Conservation (phyloP, 1,284 basidiomycete genomes). For the Moesziomyces sp. region DNA sequence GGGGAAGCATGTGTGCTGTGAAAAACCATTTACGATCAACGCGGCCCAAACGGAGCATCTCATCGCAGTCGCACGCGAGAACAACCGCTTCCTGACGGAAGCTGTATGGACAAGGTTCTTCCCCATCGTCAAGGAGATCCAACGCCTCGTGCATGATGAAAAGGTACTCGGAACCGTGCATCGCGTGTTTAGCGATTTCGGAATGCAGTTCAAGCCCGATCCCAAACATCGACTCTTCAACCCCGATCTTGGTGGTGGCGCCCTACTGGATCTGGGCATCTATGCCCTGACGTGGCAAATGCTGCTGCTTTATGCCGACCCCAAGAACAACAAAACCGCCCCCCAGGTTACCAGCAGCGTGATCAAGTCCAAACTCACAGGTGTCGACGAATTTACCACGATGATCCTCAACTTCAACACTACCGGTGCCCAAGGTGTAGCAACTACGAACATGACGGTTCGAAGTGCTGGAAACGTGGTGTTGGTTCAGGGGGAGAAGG, state of each 20-base stretch:
- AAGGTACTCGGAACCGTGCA: constrained; percentile 43
- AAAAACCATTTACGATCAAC: constrained; percentile 70
- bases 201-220: constrained; percentile 43
- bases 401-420: constrained; percentile 78
- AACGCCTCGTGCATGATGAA: constrained; percentile 47
- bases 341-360: constrained; percentile 72
- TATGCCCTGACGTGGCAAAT: constrained; percentile 64
- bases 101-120: constrained; percentile 61
- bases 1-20: constrained; percentile 78
- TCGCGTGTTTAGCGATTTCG: constrained; percentile 49
- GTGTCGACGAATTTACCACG: constrained; percentile 81
- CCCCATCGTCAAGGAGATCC: constrained; percentile 49
- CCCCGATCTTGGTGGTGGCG: constrained; percentile 84
- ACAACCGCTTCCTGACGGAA: constrained; percentile 61
- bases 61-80: constrained; percentile 75
- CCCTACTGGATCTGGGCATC: constrained; percentile 77
- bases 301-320: constrained; percentile 50
- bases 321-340: constrained; percentile 71
- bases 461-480: constrained; percentile 19
- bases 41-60: constrained; percentile 73
- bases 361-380: constrained; percentile 79
- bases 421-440: constrained; percentile 63
- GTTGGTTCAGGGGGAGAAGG: constrained; percentile 56
- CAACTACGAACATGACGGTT: constrained; percentile 39
- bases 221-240: constrained; percentile 82